Base-by-base conservation (phyloP, 345 rosid genomes). In the Populus davidiana region DNA sequence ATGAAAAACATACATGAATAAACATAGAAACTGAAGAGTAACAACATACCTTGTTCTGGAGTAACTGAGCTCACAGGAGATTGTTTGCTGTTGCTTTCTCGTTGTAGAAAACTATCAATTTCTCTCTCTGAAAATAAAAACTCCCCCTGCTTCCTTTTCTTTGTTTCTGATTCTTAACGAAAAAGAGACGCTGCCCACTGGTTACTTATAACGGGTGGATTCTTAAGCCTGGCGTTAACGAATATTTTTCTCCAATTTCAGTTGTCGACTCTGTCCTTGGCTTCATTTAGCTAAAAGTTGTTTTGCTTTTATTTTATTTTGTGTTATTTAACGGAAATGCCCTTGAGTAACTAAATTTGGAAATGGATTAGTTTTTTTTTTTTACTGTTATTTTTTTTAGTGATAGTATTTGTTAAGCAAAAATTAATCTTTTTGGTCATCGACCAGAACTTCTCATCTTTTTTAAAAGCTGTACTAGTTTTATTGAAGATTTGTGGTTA, bases 261-360 rank as follows among this genome's bases (percentile, higher is more conserved):
- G 81, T 67, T 86, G 6, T 70, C 86, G 2, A 27, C 50, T 38
- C 0, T 86, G 44, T 68, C 86, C 86, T 2, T 79, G 2, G 0
- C 4, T 39, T 20, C 61, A 29, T 2, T 25, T 3, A 23, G 25
- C 64, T 8, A 7, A 8, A 33, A 1, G 7, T 5, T 39, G 11
- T 35, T 70, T 25, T 5, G 9, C 25, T 59, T 35, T 10, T 3
- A 5, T 39, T 41, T 23, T 10, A 6, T 0, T 2, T 3, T 5
- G 2, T 0, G 2, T 12, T 23, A 80, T 18, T 63, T 80, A 73
- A 85, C 87, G 20, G 14, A 38, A 82, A 47, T 69, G 59, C 70
- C 83, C 78, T 71, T 63, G 2, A 1, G 2, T 9, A 11, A 10
- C 62, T 25, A n/a, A 13, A 9, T 23, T 9, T 4, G 10, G 44